Conservation (phyloP, 805 yeast species). For the Ogataea methylovora region DNA sequence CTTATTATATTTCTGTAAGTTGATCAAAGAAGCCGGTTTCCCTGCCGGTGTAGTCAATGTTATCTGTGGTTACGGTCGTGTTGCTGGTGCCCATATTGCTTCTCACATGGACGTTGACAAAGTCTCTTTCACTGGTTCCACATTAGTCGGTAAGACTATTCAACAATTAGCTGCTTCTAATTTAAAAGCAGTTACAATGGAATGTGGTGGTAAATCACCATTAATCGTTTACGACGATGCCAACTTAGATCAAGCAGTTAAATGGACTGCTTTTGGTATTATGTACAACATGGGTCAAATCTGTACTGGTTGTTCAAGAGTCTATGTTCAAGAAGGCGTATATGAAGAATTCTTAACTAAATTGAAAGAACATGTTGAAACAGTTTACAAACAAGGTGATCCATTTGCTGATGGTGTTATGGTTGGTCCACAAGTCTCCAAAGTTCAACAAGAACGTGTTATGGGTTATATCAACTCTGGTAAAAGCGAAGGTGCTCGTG, state of each 20-base stretch:
- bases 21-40: conserved; percentile 50
- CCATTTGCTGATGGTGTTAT: conserved; percentile 72
- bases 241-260: conserved; percentile 66
- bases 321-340: conserved; percentile 77
- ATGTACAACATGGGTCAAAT: conserved; percentile 94
- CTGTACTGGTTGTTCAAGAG: conserved; percentile 91
- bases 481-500: conserved; percentile 73
- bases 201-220: conserved; percentile 96
- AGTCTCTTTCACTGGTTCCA: conserved; percentile 65
- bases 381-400: conserved; percentile 58
- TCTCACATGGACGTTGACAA: conserved; percentile 52
- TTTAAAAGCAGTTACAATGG: conserved; percentile 87
- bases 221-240: conserved; percentile 84
- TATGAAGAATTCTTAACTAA: conserved; percentile 69
- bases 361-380: conserved; percentile 46
- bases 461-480: conserved; percentile 72
- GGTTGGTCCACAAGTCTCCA: conserved; percentile 92
- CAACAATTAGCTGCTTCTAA: conserved; percentile 76
- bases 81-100: conserved; percentile 52
- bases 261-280: conserved; percentile 73
- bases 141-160: conserved; percentile 69
- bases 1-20: conserved; percentile 48
- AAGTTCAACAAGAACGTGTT: conserved; percentile 71
- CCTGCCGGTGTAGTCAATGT: conserved; percentile 61
- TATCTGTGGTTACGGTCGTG: conserved; percentile 54